These are phyloP conservation scores for Orychophragmus violaceus DNA, from an alignment of 345 rosid genomes.

Conservation along the genomic window DNA sequence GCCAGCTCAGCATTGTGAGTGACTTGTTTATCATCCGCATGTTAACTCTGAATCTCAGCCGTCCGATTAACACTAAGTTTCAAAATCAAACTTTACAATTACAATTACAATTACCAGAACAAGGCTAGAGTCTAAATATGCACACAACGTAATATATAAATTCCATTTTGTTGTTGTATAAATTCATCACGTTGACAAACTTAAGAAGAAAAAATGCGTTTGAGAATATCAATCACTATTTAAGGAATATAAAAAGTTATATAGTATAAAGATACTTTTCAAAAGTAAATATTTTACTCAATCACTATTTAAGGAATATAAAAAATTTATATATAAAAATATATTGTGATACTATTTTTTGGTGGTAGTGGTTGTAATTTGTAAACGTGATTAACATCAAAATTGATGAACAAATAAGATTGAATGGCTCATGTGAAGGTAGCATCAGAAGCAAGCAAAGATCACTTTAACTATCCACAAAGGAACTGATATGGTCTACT, in stretches of 20 bases:
- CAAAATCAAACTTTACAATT: background rate
- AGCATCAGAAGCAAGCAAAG: conserved; percentile 1
- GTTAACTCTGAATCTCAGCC: background rate
- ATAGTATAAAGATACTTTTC: background rate
- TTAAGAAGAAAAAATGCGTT: background rate
- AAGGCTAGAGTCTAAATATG: background rate
- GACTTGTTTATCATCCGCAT: background rate
- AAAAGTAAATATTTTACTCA: background rate
- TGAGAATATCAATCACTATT: background rate
- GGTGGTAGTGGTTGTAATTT: too few relatives aligned
- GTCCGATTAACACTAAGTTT: background rate
- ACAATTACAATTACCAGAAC: background rate
- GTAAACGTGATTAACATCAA: background rate
- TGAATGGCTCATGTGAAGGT: background rate
- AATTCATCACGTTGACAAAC: background rate
- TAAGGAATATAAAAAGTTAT: background rate
- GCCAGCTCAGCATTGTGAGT: background rate
- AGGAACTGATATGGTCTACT: background rate
- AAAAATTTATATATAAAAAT: background rate
- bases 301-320: background rate
- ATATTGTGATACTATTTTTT: too few relatives aligned
- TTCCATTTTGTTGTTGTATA: background rate
- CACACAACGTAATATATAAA: background rate
- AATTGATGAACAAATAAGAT: background rate
- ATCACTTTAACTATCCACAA: background rate